Evolutionary conservation across 441 rosid species (phyloP), one percentile per base, ranked within the genome.

Genomic region (Raphanus hybrid): DNA sequence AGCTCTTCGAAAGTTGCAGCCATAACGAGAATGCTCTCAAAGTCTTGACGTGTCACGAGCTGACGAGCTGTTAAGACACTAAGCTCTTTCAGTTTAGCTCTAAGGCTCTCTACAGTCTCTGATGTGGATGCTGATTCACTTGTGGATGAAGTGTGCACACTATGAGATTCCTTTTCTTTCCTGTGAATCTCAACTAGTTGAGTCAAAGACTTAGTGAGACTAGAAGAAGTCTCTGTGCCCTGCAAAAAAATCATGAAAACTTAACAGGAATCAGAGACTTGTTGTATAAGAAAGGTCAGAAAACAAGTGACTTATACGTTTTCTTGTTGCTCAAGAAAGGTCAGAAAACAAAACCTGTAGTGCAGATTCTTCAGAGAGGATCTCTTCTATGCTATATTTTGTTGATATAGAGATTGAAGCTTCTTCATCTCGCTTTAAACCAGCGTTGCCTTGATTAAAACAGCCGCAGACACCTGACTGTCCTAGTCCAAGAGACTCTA

Each of bases 1-100:
- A 78, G 41, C 68, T 78, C 78, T 39, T 78, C 78, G 50, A 72
- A 73, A 18, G 67, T 16, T 2, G 82, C 52, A 37, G 70, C 78
- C 29, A 55, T 57, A 1, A 37, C 9, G 37, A 73, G 62, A 52
- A 78, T 78, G 60, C 55, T 18, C 5, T 78, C 61, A 2, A 78
- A 78, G 39, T 78, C 82, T 16, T 29, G 14, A 35, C 70, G 74
- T 14, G 23, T 62, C 58, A 78, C 70, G 1, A 78, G 71, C 66
- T 78, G 73, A 59, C 58, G 37, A 67, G 77, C 81, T 4, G 73
- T 48, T 72, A 78, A 26, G 8, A 57, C 64, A 1, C 74, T 45
- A 66, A 78, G 81, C 57, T 67, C 81, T 61, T 73, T 78, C 2
- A 78, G 76, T 50, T 78, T 72, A 8, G 69, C 64, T 39, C 77